These are phyloP conservation scores for Camelina neglecta DNA, from an alignment of 345 rosid species.

Conservation along the genomic window DNA sequence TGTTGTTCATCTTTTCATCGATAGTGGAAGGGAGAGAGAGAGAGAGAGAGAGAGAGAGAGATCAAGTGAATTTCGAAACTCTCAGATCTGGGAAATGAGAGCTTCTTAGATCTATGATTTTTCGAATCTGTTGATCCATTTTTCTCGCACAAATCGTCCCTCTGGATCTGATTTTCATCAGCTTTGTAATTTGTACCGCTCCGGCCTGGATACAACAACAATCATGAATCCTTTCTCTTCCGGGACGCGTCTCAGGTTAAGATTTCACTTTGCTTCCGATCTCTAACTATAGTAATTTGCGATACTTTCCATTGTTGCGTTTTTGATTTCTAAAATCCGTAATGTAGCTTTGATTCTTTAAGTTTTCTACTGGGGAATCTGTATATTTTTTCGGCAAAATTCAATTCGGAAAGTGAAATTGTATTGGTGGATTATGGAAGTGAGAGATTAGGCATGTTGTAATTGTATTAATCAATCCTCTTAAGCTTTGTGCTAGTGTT, in stretches of 20 bases:
- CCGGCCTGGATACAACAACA: conserved; percentile 47
- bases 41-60: conserved; percentile 19
- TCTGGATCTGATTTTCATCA: conserved; percentile 34
- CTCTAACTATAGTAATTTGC: conserved; percentile 1
- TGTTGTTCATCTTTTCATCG: conserved; percentile 32
- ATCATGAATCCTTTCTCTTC: conserved; percentile 97
- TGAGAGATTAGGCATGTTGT: conserved; percentile 11
- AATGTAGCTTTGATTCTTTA: conserved; percentile 29
- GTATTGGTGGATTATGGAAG: neutral
- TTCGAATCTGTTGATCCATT: neutral
- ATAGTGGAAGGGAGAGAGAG: conserved; percentile 30
- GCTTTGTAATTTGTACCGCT: neutral
- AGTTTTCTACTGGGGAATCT: conserved; percentile 15
- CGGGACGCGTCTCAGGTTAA: conserved; percentile 94
- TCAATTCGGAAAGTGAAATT: neutral
- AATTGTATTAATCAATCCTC: no score
- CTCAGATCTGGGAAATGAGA: conserved; percentile 37
- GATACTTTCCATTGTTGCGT: conserved; percentile 1
- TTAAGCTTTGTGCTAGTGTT: neutral
- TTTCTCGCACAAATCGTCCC: conserved; percentile 4
- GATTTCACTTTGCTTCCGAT: conserved; percentile 25
- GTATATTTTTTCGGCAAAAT: neutral
- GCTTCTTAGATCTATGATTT: conserved; percentile 30
- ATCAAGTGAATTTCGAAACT: conserved; percentile 12
- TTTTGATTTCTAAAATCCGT: neutral